These are phyloP conservation scores for Colletotrichum acutatum DNA, from an alignment of 2,329 filamentous ascomycete genomes.

Conservation along the genomic window DNA sequence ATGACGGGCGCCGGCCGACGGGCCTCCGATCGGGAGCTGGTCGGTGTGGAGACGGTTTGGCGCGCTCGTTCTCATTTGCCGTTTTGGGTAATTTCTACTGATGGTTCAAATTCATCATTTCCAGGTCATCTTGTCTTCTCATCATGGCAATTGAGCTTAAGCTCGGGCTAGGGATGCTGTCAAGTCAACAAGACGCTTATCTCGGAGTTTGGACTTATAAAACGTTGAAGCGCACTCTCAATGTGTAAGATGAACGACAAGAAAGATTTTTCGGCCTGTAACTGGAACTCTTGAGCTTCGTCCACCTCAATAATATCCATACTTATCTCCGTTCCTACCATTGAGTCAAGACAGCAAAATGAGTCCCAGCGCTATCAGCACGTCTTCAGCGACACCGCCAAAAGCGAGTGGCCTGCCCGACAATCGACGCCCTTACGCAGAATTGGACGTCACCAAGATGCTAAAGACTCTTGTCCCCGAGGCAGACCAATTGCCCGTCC, in stretches of 20 bases:
- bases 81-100: background rate
- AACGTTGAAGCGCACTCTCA: no score
- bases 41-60: background rate
- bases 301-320: background rate
- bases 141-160: no score
- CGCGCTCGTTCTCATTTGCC: background rate
- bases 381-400: background rate
- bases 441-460: constrained; percentile 70
- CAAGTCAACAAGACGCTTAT: background rate
- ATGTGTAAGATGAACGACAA: no score
- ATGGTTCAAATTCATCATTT: background rate
- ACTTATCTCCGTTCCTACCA: background rate
- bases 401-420: constrained; percentile 6
- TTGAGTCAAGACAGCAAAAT: background rate
- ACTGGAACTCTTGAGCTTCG: no score
- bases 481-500: background rate
- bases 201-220: no score
- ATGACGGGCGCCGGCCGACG: background rate
- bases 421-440: constrained; percentile 61
- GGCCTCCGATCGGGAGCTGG: background rate
- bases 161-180: background rate
- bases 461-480: constrained; percentile 65
- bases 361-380: background rate
- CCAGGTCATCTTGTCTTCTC: background rate
- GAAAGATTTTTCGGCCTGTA: no score